These are phyloP conservation scores for Craterostigma plantagineum DNA, from an alignment of 257 asterid genomes.

Conservation along the genomic window DNA sequence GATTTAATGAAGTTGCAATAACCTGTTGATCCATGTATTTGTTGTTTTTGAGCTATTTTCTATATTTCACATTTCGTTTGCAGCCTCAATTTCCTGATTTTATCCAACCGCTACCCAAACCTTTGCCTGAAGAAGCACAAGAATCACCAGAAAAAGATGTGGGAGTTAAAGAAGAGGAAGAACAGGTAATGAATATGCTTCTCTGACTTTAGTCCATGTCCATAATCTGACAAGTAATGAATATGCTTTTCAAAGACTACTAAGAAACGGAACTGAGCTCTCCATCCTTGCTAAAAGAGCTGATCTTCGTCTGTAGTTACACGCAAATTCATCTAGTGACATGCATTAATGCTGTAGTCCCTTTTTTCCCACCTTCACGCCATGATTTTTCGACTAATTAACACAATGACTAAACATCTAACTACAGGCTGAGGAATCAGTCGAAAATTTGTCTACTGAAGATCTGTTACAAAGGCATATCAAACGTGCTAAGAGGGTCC, in stretches of 20 bases:
- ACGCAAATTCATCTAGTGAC: neutral
- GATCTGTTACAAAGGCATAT: constrained; percentile 70
- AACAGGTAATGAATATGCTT: constrained; percentile 40
- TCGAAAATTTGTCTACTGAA: constrained; percentile 38
- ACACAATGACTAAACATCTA: constrained; percentile 8
- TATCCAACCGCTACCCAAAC: constrained; percentile 67
- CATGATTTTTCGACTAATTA: neutral
- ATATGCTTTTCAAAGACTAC: too few species aligned
- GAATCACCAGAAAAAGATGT: constrained; percentile 29
- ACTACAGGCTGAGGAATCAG: constrained; percentile 48
- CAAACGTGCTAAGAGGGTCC: constrained; percentile 75
- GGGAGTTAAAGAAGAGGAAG: constrained; percentile 37
- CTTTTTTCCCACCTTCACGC: too few species aligned
- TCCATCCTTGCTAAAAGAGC: too few species aligned
- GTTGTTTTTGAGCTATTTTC: too few species aligned
- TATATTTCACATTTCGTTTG: constrained; percentile 9
- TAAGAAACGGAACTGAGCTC: too few species aligned
- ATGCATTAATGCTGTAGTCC: too few species aligned
- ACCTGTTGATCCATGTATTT: too few species aligned
- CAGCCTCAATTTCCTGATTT: constrained; percentile 47
- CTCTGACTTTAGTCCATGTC: constrained; percentile 7
- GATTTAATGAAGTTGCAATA: constrained; percentile 1
- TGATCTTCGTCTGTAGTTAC: too few species aligned
- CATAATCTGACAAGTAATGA: constrained; percentile 6
- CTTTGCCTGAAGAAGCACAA: constrained; percentile 48